Conservation (phyloP, 208 protist genomes). For the Strigomonas galati region DNA sequence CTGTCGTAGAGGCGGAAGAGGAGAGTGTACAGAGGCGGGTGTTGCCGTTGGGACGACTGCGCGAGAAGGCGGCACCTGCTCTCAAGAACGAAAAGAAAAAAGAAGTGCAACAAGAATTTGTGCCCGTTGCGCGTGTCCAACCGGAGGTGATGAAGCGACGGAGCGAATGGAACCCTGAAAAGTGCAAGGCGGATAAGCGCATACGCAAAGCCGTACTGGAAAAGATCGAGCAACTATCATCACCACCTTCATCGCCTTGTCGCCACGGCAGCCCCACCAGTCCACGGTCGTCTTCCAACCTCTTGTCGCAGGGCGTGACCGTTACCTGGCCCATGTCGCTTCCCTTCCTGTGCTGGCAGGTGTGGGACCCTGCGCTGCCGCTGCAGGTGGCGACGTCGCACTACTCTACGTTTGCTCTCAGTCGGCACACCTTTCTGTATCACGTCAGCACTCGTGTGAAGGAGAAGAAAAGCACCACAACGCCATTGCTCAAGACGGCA, state of each 20-base stretch:
- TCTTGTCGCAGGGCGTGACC: conserved; percentile 3
- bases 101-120: too few species aligned
- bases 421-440: conserved; percentile 67
- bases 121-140: too few species aligned
- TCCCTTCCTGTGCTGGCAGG: conserved; percentile 83
- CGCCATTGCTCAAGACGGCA: conserved; percentile 2
- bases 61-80: too few species aligned
- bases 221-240: neutral
- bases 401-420: conserved; percentile 10
- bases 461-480: conserved; percentile 1
- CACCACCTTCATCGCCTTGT: neutral
- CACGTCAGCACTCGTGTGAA: conserved; percentile 23
- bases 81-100: too few species aligned
- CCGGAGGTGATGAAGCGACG: too few species aligned
- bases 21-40: too few species aligned
- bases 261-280: neutral
- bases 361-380: conserved; percentile 83
- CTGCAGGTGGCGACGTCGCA: conserved; percentile 48
- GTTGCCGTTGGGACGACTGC: too few species aligned
- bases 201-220: neutral
- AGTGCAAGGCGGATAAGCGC: too few species aligned
- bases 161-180: too few species aligned
- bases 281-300: neutral
- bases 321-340: conserved; percentile 82
- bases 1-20: too few species aligned